These are phyloP conservation scores for Botrytis sinoallii DNA, from an alignment of 2,329 filamentous ascomycete species.

Conservation along the genomic window DNA sequence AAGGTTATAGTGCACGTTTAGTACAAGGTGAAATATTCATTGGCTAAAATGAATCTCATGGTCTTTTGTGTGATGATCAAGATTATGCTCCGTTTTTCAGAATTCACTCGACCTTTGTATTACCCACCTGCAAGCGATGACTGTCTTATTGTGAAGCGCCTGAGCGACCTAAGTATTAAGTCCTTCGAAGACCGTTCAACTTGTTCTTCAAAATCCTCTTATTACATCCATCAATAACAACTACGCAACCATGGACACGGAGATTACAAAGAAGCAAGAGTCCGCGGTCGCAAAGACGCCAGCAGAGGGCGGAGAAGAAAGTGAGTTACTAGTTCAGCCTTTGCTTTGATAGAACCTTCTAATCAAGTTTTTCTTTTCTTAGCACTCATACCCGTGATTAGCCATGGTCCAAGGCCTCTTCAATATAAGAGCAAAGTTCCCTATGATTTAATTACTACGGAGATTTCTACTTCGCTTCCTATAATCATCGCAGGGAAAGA, in stretches of 20 bases:
- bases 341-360: too few relatives aligned
- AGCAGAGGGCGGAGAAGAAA: too few relatives aligned
- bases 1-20: neutral
- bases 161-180: fast-evolving
- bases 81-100: neutral
- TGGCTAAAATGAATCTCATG: neutral
- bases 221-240: neutral
- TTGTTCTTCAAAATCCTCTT: neutral
- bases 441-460: too few relatives aligned
- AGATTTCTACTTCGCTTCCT: too few relatives aligned
- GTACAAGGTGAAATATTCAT: fast-evolving
- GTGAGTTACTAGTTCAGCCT: too few relatives aligned
- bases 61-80: neutral
- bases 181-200: fast-evolving
- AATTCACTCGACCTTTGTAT: neutral
- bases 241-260: fast-evolving
- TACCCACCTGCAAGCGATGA: neutral
- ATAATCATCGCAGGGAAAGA: too few relatives aligned
- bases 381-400: too few relatives aligned
- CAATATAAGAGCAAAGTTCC: too few relatives aligned
- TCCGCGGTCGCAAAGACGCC: too few relatives aligned
- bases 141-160: fast-evolving
- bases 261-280: too few relatives aligned
- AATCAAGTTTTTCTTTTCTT: too few relatives aligned
- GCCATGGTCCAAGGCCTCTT: too few relatives aligned